Percentiles rank a stretch among this genome's conserved stretches.
Conservation (phyloP, 345 rosid species). For the Hirschfeldia incana region DNA sequence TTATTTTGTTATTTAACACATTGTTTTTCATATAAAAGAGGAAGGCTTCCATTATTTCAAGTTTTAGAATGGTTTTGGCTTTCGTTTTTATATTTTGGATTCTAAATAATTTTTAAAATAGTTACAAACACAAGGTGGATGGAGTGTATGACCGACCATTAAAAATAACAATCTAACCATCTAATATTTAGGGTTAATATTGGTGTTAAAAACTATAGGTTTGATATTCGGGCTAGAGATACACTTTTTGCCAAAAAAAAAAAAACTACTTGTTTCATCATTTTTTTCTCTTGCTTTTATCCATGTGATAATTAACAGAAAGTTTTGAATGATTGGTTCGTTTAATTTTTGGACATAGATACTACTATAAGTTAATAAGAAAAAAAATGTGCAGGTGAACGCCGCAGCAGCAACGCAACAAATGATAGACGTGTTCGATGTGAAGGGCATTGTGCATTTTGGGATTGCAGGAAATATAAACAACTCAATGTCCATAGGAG, state of each 20-base stretch:
- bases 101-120: no score
- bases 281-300: no score
- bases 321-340: no score
- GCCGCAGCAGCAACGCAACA: constrained; percentile 66
- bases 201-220: no score
- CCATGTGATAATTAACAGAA: no score
- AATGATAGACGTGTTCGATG: constrained; percentile 47
- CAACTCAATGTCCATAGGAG: constrained; percentile 59
- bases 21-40: not conserved
- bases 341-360: not conserved
- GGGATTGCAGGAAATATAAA: constrained; percentile 56
- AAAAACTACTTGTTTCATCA: no score
- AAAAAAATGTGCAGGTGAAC: constrained; percentile 38
- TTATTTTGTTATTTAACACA: not conserved
- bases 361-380: not conserved
- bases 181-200: not conserved
- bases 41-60: not conserved
- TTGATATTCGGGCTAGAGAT: no score
- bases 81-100: no score
- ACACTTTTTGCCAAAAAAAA: no score
- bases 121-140: not conserved
- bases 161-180: no score
- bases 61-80: not conserved
- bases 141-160: not conserved
- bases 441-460: constrained; percentile 51